phyloP scores from a whole-genome alignment of 1,139 yeast species.

The Hemisphaericaspora lyxosophila region DNA sequence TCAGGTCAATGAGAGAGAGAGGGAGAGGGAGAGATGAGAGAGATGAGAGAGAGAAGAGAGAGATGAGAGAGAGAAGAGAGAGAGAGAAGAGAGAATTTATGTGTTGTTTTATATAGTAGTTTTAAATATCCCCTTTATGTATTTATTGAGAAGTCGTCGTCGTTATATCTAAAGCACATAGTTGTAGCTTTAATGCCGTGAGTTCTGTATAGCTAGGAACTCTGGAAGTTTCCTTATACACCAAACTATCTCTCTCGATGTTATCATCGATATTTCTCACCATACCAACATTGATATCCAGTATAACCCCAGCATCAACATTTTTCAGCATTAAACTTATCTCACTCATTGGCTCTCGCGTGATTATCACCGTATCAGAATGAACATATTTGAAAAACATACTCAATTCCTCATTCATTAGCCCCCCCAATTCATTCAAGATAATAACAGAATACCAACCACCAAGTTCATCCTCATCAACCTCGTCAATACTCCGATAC shows the following conservation, averaged over 20 bases:
- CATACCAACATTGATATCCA: neutral
- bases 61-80: neutral
- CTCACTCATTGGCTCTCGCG: slow-evolving; percentile 2
- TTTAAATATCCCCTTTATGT: no score
- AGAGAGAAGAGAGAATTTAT: no score
- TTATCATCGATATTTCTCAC: neutral
- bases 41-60: neutral
- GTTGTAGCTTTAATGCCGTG: neutral
- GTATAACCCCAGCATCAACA: neutral
- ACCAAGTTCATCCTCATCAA: slow-evolving; percentile 6
- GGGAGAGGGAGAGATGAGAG: neutral
- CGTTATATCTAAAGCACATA: neutral
- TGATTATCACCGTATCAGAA: slow-evolving; percentile 2
- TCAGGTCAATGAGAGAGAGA: neutral
- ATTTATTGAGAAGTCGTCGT: no score
- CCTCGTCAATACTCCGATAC: slow-evolving; percentile 3
- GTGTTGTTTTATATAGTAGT: no score
- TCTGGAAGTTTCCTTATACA: no score
- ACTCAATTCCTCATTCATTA: slow-evolving; percentile 4
- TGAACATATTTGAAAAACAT: slow-evolving; percentile 6
- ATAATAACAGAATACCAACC: slow-evolving; percentile 6
- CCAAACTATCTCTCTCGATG: neutral
- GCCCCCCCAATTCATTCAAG: slow-evolving; percentile 8
- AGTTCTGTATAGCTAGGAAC: slow-evolving; percentile 6
- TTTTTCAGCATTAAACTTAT: neutral